These are phyloP conservation scores for Dactylella cylindrospora DNA, from an alignment of 2,329 filamentous ascomycete genomes.

Conservation along the genomic window DNA sequence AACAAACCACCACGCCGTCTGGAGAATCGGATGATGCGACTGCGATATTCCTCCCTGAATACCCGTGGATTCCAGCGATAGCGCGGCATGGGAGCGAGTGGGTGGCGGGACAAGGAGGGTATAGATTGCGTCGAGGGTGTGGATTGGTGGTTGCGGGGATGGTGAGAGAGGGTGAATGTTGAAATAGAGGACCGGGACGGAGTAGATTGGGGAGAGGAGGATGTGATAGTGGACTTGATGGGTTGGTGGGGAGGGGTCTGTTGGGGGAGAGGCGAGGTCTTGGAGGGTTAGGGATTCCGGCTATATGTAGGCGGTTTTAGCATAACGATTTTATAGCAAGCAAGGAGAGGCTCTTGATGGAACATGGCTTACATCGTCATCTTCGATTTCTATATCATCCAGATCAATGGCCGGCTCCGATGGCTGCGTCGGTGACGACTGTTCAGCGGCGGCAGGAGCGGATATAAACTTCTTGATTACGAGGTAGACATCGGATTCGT, in stretches of 20 bases:
- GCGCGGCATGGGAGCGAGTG: conserved; percentile 17
- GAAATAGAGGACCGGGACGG: conserved; percentile 46
- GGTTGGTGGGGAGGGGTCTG: neutral
- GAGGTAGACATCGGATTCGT: conserved; percentile 30
- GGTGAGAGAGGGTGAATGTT: conserved; percentile 13
- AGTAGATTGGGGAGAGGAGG: conserved; percentile 45
- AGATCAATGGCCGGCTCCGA: neutral
- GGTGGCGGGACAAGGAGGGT: conserved; percentile 30
- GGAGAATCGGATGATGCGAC: conserved; percentile 76
- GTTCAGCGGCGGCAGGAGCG: neutral
- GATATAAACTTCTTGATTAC: conserved; percentile 15
- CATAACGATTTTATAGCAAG: neutral
- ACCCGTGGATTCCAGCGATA: conserved; percentile 1
- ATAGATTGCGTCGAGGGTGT: conserved; percentile 32
- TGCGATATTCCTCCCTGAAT: conserved; percentile 34
- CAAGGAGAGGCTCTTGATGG: no score
- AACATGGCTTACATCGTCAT: conserved; percentile 2
- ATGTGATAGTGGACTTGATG: conserved; percentile 42
- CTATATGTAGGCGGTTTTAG: no score
- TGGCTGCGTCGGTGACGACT: neutral
- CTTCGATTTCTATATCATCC: conserved; percentile 14
- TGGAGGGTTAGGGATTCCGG: conserved; percentile 9
- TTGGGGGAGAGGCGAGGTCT: no score
- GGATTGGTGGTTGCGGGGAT: neutral
- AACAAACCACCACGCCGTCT: conserved; percentile 79